Conservation (phyloP, 2,329 filamentous ascomycete species). For the Cadophora luteo-olivacea region DNA sequence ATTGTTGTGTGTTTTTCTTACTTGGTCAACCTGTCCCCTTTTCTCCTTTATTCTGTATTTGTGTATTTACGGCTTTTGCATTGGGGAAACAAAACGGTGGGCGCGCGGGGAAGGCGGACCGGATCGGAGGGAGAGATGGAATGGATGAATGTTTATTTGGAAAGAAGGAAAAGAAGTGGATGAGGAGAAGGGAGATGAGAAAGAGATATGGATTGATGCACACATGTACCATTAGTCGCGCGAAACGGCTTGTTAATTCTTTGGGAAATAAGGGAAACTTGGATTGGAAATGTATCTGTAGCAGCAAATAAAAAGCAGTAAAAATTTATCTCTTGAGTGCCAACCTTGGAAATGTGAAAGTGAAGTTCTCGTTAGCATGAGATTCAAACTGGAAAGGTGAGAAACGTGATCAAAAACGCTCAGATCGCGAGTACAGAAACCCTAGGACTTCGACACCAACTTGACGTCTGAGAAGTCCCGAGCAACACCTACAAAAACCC, state of each 20-base stretch:
- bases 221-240: constrained; percentile 23
- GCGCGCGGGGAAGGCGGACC: background rate
- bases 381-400: background rate
- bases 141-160: background rate
- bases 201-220: background rate
- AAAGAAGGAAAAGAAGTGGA: no score
- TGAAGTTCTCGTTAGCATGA: background rate
- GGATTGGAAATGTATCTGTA: constrained; percentile 23
- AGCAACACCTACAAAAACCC: background rate
- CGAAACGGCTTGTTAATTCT: constrained; percentile 16
- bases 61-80: background rate
- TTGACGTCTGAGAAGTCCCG: background rate
- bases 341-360: background rate
- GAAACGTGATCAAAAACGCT: background rate
- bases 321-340: constrained; percentile 4
- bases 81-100: background rate
- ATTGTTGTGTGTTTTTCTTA: background rate
- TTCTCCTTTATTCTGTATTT: constrained; percentile 1
- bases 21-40: background rate
- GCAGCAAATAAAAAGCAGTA: constrained; percentile 19
- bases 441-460: background rate
- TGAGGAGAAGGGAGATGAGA: background rate
- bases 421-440: background rate
- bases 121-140: background rate
- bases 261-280: constrained; percentile 20